Conservation (phyloP, 2,329 filamentous ascomycete genomes). For the Blastomyces gilchristii region DNA sequence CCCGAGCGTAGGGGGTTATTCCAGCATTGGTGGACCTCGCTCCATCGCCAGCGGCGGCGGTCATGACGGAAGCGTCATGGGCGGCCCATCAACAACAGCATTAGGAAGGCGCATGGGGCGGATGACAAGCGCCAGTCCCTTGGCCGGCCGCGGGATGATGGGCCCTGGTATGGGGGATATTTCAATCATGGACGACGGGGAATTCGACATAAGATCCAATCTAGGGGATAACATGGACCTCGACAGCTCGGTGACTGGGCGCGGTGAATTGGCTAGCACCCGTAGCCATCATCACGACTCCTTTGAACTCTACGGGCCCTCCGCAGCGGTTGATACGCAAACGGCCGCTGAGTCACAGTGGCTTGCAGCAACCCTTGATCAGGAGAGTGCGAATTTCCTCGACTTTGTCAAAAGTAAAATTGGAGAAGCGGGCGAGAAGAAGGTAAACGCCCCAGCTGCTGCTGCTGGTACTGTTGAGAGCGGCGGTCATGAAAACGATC, state of each 20-base stretch:
- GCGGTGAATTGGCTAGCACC: conserved; percentile 15
- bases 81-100: background rate
- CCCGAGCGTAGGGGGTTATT: conserved; percentile 30
- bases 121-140: conserved; percentile 51
- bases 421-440: conserved; percentile 24
- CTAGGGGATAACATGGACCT: conserved; percentile 16
- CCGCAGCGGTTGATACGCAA: conserved; percentile 41
- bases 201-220: conserved; percentile 13
- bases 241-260: conserved; percentile 21
- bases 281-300: conserved; percentile 17
- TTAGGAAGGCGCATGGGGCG: conserved; percentile 35
- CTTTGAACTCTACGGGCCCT: conserved; percentile 39
- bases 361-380: conserved; percentile 44
- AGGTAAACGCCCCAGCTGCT: background rate
- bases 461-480: background rate
- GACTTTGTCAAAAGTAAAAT: conserved; percentile 46
- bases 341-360: conserved; percentile 40
- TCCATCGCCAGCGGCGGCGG: conserved; percentile 17
- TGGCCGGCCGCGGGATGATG: conserved; percentile 41
- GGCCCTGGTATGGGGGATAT: conserved; percentile 4
- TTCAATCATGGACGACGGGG: conserved; percentile 7
- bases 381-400: conserved; percentile 53
- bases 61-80: conserved; percentile 20
- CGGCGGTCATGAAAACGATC: background rate
- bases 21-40: conserved; percentile 17